A percentile compares a stretch with the other conserved stretches of the same genome.
These are phyloP conservation scores for Phytophthora pisi DNA, from an alignment of 352 stramenopile genomes.

Conservation along the genomic window DNA sequence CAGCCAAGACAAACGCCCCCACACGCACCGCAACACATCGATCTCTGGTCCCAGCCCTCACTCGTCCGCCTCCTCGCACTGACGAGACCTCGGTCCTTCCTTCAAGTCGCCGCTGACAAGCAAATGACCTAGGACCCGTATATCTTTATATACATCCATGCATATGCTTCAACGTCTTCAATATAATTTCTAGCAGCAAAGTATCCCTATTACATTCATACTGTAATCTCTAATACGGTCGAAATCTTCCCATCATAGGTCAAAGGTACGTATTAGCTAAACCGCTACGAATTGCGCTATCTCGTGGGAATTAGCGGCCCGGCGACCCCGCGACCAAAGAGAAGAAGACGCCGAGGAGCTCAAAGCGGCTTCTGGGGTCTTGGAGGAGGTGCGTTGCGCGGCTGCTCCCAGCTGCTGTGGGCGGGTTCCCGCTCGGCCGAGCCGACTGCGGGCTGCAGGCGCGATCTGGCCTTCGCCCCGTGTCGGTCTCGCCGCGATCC, in stretches of 20 bases:
- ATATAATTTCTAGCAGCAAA: too few relatives aligned
- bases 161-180: too few relatives aligned
- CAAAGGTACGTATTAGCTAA: constrained; percentile 6
- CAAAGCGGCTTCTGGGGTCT: constrained; percentile 37
- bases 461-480: constrained; percentile 14
- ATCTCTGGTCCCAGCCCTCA: constrained; percentile 1
- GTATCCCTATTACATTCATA: not conserved
- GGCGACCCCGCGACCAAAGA: constrained; percentile 35
- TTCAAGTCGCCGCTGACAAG: constrained; percentile 10
- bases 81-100: constrained; percentile 26
- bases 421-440: constrained; percentile 1
- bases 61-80: not conserved
- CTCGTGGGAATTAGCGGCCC: constrained; percentile 11
- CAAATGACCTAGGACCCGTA: not conserved
- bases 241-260: not conserved
- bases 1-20: constrained; percentile 6
- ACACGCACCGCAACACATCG: not conserved
- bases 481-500: constrained; percentile 1
- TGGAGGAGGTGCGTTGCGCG: constrained; percentile 41
- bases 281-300: constrained; percentile 9
- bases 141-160: not conserved
- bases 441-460: not conserved
- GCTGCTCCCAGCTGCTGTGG: constrained; percentile 6
- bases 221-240: not conserved
- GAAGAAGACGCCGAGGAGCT: constrained; percentile 38